These are phyloP conservation scores for Mallotus nudiflorus DNA, from an alignment of 345 rosid genomes.

Conservation along the genomic window DNA sequence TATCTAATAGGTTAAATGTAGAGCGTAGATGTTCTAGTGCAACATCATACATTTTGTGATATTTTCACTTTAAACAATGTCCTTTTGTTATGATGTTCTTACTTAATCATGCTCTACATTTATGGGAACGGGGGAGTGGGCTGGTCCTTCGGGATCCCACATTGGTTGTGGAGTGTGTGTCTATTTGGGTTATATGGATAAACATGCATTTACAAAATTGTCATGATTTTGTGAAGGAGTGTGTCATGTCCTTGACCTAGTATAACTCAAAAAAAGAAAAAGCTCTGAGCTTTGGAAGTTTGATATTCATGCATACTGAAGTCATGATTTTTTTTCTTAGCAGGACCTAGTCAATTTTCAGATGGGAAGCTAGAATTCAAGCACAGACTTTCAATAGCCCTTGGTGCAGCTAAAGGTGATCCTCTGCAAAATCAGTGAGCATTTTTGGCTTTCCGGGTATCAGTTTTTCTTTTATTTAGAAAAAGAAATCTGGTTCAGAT, in stretches of 20 bases:
- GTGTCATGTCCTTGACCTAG: no score
- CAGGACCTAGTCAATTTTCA: constrained; percentile 67
- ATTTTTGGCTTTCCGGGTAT: constrained; percentile 76
- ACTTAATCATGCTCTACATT: no score
- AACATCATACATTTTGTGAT: background rate
- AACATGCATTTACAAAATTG: no score
- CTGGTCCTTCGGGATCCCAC: no score
- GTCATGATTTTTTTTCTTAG: constrained; percentile 24
- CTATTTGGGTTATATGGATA: no score
- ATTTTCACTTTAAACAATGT: background rate
- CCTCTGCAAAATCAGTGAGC: constrained; percentile 80
- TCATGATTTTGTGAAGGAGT: no score
- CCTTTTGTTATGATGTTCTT: background rate
- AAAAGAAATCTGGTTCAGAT: constrained; percentile 18
- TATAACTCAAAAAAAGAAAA: no score
- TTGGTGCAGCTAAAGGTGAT: constrained; percentile 98
- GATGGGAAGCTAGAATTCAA: constrained; percentile 89
- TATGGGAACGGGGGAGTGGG: no score
- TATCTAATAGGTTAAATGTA: background rate
- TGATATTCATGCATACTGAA: constrained; percentile 7
- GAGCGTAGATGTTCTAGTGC: background rate
- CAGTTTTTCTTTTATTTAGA: constrained; percentile 45
- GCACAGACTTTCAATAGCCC: constrained; percentile 80
- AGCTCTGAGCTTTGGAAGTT: background rate
- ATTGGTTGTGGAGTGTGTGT: no score